Evolutionary conservation across 164 flowering plant species (phyloP), one percentile per base, ranked within the genome.

Genomic region (Liquidambar formosana): DNA sequence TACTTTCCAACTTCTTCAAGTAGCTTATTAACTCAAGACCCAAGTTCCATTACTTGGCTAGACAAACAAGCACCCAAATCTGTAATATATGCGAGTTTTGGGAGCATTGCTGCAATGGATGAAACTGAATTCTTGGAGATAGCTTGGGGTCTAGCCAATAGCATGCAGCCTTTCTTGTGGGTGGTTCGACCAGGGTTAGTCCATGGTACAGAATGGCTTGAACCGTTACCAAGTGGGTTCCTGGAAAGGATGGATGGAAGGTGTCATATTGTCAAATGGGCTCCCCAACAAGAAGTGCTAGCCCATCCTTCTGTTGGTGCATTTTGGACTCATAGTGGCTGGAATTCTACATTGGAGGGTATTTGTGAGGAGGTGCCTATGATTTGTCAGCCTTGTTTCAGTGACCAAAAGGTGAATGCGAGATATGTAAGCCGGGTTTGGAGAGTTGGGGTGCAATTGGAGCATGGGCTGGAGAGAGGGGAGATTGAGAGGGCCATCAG

Each of bases 381-480:
- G n/a, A n/a, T n/a, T n/a, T n/a, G n/a, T n/a, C n/a, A n/a, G n/a
- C n/a, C n/a, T n/a, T n/a, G n/a, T n/a, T n/a, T n/a, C n/a, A n/a
- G n/a, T n/a, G n/a, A n/a, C n/a, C n/a, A n/a, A n/a, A n/a, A n/a
- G n/a, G n/a, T n/a, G n/a, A n/a, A n/a, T n/a, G n/a, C n/a, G n/a
- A n/a, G n/a, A n/a, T n/a, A n/a, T n/a, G n/a, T n/a, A n/a, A n/a
- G 41, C 52, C 81, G 86, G 1, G 75, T 71, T 51, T 84, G 83
- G 83, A 70, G 47, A 18, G 66, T 82, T 10, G 87, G 87, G 23
- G 10, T 79, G 53, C 48, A 54, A 11, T 43, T 84, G 23, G 82
- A 78, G 61, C 63, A 68, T 15, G 80, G 75, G 16, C 4, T 72
- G 12, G 64, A 74, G 22, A 74, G 80, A 63, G 75, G 38, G 21